Conservation (phyloP, 176 grass and related monocot species). For the Alloteropsis semialata region DNA sequence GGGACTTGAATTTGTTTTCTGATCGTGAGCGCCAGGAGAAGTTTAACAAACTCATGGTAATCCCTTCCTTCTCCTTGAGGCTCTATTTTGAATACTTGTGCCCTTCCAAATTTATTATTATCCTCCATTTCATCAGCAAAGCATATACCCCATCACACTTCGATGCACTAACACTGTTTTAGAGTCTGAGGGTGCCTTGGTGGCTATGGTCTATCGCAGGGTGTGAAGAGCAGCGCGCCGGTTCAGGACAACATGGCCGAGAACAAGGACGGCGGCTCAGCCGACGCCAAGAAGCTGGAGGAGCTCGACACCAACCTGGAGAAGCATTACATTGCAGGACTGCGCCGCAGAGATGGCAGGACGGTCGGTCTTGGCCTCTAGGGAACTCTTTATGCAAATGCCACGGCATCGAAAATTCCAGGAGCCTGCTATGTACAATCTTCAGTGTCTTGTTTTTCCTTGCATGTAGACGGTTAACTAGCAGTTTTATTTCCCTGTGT, state of each 20-base stretch:
- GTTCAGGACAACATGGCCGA: constrained; percentile 38
- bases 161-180: constrained; percentile 78
- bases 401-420: background rate
- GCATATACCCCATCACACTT: constrained; percentile 16
- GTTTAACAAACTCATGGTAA: constrained; percentile 99
- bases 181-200: constrained; percentile 99
- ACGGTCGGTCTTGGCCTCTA: constrained; percentile 93
- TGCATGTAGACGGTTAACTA: background rate
- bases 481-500: background rate
- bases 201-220: constrained; percentile 91
- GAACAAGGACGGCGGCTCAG: constrained; percentile 37
- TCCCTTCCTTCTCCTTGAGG: constrained; percentile 13
- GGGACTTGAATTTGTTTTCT: constrained; percentile 79
- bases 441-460: background rate
- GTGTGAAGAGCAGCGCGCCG: constrained; percentile 61
- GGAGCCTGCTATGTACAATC: constrained; percentile 7
- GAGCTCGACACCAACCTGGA: constrained; percentile 93
- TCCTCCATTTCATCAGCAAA: background rate
- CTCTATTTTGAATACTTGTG: background rate
- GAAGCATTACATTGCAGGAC: constrained; percentile 90
- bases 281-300: constrained; percentile 69
- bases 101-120: background rate
- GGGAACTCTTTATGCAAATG: constrained; percentile 1
- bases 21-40: constrained; percentile 93
- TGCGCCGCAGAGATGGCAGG: constrained; percentile 88